Conservation (phyloP, 2,329 filamentous ascomycete species). For the Pyricularia sp. region DNA sequence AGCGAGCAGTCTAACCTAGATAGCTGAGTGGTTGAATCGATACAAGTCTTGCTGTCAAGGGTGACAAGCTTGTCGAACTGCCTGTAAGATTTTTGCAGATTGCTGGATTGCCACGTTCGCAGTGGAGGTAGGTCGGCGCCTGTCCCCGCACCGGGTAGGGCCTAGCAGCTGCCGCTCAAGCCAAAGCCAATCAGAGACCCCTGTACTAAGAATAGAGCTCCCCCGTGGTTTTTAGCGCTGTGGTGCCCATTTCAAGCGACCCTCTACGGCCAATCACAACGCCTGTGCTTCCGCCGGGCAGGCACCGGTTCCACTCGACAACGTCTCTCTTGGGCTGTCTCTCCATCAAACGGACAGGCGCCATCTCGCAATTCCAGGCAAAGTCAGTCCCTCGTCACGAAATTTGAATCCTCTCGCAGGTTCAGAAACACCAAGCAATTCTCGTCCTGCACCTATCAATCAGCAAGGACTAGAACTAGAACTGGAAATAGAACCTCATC, state of each 20-base stretch:
- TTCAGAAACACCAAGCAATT: background rate
- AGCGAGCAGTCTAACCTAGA: background rate
- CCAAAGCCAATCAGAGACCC: background rate
- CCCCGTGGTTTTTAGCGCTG: background rate
- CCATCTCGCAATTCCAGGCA: background rate
- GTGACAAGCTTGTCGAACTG: background rate
- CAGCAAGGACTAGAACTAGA: no score
- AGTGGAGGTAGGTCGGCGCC: background rate
- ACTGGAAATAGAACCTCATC: no score
- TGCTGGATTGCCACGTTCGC: background rate
- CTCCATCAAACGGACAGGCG: background rate
- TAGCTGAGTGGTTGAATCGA: background rate
- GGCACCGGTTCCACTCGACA: background rate
- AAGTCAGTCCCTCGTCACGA: background rate
- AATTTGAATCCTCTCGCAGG: background rate
- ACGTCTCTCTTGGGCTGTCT: background rate
- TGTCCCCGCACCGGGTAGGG: background rate
- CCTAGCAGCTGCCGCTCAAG: background rate
- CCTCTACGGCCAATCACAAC: background rate
- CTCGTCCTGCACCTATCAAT: background rate
- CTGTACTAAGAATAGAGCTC: background rate
- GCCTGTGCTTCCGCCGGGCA: background rate
- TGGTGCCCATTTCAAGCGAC: background rate
- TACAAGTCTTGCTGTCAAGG: background rate
- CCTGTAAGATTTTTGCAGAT: background rate